Evolutionary conservation across 805 yeast species (phyloP), one percentile per base, ranked within the genome.

Genomic region (Debaryomyces castellii): DNA sequence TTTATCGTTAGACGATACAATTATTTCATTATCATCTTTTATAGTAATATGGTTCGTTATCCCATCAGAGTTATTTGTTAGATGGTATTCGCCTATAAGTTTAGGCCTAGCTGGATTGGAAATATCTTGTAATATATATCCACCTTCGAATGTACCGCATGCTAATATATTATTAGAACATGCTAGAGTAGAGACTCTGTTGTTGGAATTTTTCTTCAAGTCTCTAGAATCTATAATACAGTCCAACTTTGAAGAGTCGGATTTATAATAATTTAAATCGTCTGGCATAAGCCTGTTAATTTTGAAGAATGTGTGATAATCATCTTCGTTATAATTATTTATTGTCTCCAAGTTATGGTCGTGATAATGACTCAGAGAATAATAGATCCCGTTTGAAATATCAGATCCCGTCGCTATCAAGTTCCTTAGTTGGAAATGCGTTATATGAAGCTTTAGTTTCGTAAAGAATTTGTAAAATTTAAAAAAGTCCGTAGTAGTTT

Each of bases 371-470:
- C 67, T 62, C 55, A 68, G 67, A 5, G 74, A 73, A 45, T 69
- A 71, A 51, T 58, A 71, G n/a, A 71, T 62, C 5, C 75, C 75
- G 37, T 61, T 62, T 10, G 60, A 55, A 43, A 54, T 54, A 39
- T 57, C 61, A 10, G 60, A 60, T 25, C 65, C 66, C 51, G 65
- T 74, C 45, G 71, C 69, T 7, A 82, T 72, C 40, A 80, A 60
- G 46, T 78, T 74, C 12, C 86, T 62, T 27, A 82, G 64, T 60
- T 81, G 86, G 57, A 81, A 80, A 63, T 82, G 86, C 16, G 76
- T 72, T 10, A 80, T 63, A 50, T 70, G 73, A 5, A 82, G 78
- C 42, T 71, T 73, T 7, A 82, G 69, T 47, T 63, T 59, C 46
- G 71, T 59, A 60, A 60, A 74, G 51, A 71, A 76, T 42, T 62